A percentile compares a stretch with the other conserved stretches of the same genome.
Evolutionary conservation across 2,329 filamentous ascomycete genomes (phyloP).

Genomic region (Pseudogymnoascus sp.): DNA sequence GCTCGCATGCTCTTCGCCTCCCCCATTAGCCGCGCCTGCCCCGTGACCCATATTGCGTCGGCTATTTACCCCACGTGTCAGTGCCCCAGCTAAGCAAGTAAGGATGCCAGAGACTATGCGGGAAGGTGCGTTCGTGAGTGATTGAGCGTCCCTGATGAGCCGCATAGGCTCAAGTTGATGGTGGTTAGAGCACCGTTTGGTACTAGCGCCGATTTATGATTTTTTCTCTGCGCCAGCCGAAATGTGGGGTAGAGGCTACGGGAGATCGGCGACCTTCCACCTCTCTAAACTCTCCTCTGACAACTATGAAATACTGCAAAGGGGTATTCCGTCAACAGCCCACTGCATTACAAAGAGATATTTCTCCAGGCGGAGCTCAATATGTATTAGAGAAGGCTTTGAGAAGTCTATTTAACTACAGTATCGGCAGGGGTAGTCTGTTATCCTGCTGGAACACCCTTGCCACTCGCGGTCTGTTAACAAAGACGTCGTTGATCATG

Average conservation of each 20-base stretch:
- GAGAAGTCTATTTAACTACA: background rate
- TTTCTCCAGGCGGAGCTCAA: background rate
- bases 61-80: background rate
- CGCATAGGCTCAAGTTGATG: background rate
- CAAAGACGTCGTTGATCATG: background rate
- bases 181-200: slow-evolving; percentile 1
- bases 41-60: background rate
- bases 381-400: background rate
- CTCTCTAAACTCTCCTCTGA: background rate
- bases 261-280: background rate
- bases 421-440: background rate
- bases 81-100: background rate
- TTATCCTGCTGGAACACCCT: background rate
- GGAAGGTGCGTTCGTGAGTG: slow-evolving; percentile 3
- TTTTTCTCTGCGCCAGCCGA: slow-evolving; percentile 1
- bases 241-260: background rate
- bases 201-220: slow-evolving; percentile 6
- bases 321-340: background rate
- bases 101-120: background rate
- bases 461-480: background rate
- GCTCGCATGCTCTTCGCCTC: slow-evolving; percentile 9
- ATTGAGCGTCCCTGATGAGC: background rate
- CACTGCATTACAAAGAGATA: background rate
- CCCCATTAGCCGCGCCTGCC: background rate
- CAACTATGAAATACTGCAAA: background rate